Conservation (phyloP, 2,329 filamentous ascomycete species). For the Botrytis paeoniae region DNA sequence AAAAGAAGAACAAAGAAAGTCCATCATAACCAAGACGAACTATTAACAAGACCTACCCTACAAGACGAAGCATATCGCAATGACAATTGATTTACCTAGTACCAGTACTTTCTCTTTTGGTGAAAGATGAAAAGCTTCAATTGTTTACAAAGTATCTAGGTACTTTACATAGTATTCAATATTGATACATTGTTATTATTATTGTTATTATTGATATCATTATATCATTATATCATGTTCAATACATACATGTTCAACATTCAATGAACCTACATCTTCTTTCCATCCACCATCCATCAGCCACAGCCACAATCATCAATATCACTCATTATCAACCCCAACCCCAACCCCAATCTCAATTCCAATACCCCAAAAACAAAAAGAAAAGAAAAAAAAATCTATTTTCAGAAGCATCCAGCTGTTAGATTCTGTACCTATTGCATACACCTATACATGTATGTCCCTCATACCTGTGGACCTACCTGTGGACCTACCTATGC, state of each 20-base stretch:
- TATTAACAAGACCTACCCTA: background rate
- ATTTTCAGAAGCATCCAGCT: background rate
- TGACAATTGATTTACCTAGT: background rate
- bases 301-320: background rate
- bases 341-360: background rate
- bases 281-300: background rate
- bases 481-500: background rate
- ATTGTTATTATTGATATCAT: background rate
- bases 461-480: background rate
- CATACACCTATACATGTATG: background rate
- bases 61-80: background rate
- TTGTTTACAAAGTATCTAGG: too few relatives aligned
- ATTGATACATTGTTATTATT: background rate
- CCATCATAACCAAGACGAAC: background rate
- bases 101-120: too few relatives aligned
- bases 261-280: background rate
- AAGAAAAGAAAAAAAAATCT: background rate
- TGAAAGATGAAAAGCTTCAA: background rate
- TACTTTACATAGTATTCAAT: too few relatives aligned
- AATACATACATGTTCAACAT: too few relatives aligned
- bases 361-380: background rate
- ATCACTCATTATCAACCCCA: background rate
- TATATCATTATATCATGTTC: background rate
- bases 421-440: background rate
- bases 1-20: background rate